Percentiles rank a stretch among this genome's conserved stretches.
Conservation (phyloP, 108 stramenopile species). For the Skeletonema potamos region DNA sequence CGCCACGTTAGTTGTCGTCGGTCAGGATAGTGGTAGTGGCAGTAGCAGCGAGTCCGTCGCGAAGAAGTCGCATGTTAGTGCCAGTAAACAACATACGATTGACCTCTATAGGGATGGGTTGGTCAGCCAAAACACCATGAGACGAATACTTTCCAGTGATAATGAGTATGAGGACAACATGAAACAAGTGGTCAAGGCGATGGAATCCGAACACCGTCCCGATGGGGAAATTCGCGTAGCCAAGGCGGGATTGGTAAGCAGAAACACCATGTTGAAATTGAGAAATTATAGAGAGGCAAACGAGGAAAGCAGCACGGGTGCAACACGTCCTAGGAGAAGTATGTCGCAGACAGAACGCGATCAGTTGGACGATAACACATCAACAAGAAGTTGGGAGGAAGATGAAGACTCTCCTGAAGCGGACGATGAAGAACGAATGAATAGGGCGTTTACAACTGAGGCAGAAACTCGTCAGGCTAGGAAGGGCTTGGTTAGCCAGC, state of each 20-base stretch:
- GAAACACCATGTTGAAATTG: not conserved
- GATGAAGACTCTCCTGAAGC: not conserved
- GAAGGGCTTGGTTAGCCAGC: not conserved
- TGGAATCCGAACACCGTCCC: not conserved
- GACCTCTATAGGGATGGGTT: not conserved
- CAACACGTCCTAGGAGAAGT: not conserved
- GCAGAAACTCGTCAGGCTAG: not conserved
- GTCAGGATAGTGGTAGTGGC: too few relatives aligned
- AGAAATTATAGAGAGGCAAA: not conserved
- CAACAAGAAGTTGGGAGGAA: not conserved
- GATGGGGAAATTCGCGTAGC: slow-evolving; percentile 5
- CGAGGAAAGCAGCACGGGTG: not conserved
- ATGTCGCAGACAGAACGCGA: not conserved
- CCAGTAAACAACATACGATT: not conserved
- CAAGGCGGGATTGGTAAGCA: not conserved
- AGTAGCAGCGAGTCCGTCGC: too few relatives aligned
- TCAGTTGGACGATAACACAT: not conserved
- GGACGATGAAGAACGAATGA: too few relatives aligned
- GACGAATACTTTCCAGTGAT: not conserved
- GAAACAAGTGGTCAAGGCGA: not conserved
- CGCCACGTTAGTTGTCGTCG: too few relatives aligned
- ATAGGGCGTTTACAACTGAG: too few relatives aligned
- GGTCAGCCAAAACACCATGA: not conserved
- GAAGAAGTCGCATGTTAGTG: too few relatives aligned
- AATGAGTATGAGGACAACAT: not conserved